A percentile compares a stretch with the other conserved stretches of the same genome.
Evolutionary conservation across 2,329 filamentous ascomycete genomes (phyloP).

Genomic region (Cordyceps cicadae): DNA sequence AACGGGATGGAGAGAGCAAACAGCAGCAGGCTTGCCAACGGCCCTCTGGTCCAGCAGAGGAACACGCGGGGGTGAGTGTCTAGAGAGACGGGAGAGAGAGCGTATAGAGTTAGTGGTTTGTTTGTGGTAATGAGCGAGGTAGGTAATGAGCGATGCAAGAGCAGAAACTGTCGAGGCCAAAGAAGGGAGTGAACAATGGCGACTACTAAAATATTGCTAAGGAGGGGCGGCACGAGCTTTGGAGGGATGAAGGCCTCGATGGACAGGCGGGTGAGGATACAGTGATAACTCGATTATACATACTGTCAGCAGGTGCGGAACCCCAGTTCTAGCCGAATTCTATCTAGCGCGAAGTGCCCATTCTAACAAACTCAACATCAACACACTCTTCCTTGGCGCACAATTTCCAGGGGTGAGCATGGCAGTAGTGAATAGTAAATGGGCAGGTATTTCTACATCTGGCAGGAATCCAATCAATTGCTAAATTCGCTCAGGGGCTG

Average conservation of each 20-base stretch:
- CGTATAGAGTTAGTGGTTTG: not conserved
- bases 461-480: not conserved
- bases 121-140: too few species aligned
- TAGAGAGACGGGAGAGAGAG: not conserved
- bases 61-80: not conserved
- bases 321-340: not conserved
- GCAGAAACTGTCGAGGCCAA: conserved; percentile 10
- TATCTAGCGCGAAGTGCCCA: not conserved
- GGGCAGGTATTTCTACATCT: not conserved
- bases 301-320: not conserved
- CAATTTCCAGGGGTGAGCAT: not conserved
- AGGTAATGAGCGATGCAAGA: not conserved
- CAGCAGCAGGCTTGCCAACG: not conserved
- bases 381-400: not conserved
- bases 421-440: not conserved
- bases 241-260: conserved; percentile 11
- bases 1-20: not conserved
- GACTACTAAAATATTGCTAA: not conserved
- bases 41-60: conserved; percentile 12
- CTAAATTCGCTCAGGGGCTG: not conserved
- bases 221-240: not conserved
- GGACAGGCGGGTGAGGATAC: not conserved
- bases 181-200: conserved; percentile 14
- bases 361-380: not conserved
- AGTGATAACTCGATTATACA: not conserved